A percentile compares a stretch with the other conserved stretches of the same genome.
Conservation (phyloP, 2,329 filamentous ascomycete genomes). For the Alternaria panax region DNA sequence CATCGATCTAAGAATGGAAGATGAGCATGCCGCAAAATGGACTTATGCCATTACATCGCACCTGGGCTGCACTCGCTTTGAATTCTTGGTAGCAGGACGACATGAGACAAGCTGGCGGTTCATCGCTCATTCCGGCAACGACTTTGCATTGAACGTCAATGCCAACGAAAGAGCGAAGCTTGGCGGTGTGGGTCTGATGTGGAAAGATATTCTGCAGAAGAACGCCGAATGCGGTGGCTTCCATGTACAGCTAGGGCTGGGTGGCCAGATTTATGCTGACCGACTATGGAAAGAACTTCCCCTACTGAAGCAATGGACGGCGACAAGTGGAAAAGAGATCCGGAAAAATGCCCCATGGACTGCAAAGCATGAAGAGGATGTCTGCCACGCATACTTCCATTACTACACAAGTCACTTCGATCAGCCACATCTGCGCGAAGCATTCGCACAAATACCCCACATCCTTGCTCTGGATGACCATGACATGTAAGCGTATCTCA, state of each 20-base stretch:
- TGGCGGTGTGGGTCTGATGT: conserved; percentile 93
- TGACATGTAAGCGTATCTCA: conserved; percentile 78
- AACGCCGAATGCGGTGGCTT: conserved; percentile 96
- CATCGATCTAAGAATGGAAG: conserved; percentile 87
- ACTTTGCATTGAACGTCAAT: conserved; percentile 88
- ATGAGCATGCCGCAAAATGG: conserved; percentile 80
- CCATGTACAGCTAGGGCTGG: conserved; percentile 89
- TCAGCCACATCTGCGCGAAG: conserved; percentile 90
- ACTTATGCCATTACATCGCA: conserved; percentile 98
- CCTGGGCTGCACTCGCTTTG: conserved; percentile 95
- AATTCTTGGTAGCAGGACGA: conserved; percentile 91
- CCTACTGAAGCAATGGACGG: conserved; percentile 91
- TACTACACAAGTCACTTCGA: conserved; percentile 99
- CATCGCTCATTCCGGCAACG: conserved; percentile 93
- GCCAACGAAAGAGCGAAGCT: conserved; percentile 84
- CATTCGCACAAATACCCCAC: conserved; percentile 96
- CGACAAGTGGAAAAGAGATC: conserved; percentile 90
- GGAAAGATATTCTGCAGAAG: conserved; percentile 98
- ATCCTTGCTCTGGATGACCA: conserved; percentile 94
- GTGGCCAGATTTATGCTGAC: conserved; percentile 95
- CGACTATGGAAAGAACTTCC: conserved; percentile 96
- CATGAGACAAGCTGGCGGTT: conserved; percentile 94
- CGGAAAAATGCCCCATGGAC: conserved; percentile 92
- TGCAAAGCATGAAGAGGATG: conserved; percentile 92
- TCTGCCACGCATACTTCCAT: conserved; percentile 96